Evolutionary conservation across 139 green algal genomes (phyloP), one percentile per base, ranked within the genome.

Genomic region (Chlamydomonas eustigma): DNA sequence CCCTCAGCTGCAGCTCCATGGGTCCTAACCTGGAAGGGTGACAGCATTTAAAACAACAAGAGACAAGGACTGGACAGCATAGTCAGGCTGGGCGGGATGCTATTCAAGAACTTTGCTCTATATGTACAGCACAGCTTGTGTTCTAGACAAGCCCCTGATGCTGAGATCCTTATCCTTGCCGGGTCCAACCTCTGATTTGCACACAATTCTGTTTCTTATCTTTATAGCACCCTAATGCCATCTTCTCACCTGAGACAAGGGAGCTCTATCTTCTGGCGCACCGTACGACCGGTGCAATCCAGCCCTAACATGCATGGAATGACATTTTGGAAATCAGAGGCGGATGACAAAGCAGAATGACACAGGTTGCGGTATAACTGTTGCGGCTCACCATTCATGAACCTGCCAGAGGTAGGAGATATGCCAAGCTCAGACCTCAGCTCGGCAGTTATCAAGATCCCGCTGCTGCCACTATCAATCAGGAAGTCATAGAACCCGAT

Each of bases 401-500:
- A 22, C 6, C 22, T 25, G 52, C 52, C 52, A 68, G 32, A 25
- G n/a, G 34, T 31, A 6, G 52, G 52, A 22, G 52, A 68, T 4
- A 68, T 31, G 22, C 52, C 52, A 8, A 68, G 52, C 52, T 68
- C 52, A 35, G 52, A 35, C 4, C 52, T 25, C 52, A 68, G 52
- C 12, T 31, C 22, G 6, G 12, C 22, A 8, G 52, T 68, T 25
- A 68, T 68, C n/a, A 68, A 28, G n/a, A 28, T 68, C n/a, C 52
- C 34, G 52, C 52, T 68, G 52, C 12, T 68, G 52, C 52, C 52
- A 5, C 12, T 35, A 28, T 68, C 52, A 8, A 68, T 8, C 6
- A 68, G 52, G 52, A 68, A 68, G 52, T 68, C 52, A 37, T 25
- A 35, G 52, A 68, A 68, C 12, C 52, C 52, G 12, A 68, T 4